Evolutionary conservation across 2,329 filamentous ascomycete genomes (phyloP).

Genomic region (Xylaria polymorpha): DNA sequence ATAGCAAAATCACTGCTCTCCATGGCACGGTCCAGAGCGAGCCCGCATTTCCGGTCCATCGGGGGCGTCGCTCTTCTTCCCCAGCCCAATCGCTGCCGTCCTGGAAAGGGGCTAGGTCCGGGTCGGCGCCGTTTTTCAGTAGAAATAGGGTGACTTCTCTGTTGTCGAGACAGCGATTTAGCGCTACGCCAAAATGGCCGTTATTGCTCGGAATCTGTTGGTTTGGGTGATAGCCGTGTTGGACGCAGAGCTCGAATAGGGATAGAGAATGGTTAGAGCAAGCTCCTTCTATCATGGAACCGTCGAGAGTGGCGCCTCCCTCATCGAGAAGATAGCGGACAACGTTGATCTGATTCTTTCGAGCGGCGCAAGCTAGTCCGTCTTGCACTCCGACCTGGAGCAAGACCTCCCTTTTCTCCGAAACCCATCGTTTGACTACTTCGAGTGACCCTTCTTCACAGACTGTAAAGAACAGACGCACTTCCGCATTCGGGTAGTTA

Average conservation of each 20-base stretch:
- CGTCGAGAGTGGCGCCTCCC: not conserved
- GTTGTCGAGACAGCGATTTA: constrained; percentile 9
- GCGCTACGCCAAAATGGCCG: not conserved
- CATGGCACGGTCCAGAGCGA: not conserved
- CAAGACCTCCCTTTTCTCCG: not conserved
- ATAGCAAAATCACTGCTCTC: not conserved
- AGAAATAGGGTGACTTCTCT: constrained; percentile 4
- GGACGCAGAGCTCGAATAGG: constrained; percentile 7
- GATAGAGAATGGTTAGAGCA: not conserved
- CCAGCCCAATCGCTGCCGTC: not conserved
- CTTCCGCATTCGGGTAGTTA: not conserved
- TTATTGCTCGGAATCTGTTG: constrained; percentile 4
- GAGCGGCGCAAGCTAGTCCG: not conserved
- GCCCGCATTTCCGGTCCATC: constrained; percentile 1
- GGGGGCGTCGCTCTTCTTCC: not conserved
- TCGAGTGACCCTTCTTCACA: not conserved
- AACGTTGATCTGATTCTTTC: not conserved
- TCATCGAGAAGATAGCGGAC: constrained; percentile 1
- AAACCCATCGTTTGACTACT: not conserved
- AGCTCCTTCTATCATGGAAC: not conserved
- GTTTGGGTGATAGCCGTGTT: constrained; percentile 11
- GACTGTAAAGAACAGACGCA: not conserved
- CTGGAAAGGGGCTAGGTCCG: constrained; percentile 5
- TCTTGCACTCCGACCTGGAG: constrained; percentile 8
- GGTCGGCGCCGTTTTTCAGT: not conserved